Conservation (phyloP, 805 yeast genomes). For the Myxozyma neglecta region DNA sequence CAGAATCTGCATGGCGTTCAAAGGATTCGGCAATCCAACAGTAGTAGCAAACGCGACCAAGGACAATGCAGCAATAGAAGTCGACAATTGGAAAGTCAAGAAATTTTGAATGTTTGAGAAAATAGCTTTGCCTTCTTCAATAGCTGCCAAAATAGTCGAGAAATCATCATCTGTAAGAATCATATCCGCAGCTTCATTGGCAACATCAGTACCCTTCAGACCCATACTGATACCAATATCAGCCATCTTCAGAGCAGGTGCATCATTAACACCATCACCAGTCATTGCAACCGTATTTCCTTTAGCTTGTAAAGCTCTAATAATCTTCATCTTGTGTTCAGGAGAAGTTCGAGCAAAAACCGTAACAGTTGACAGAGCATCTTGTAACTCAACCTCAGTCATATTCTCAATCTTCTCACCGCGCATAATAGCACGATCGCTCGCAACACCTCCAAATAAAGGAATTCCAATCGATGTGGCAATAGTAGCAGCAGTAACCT, state of each 20-base stretch:
- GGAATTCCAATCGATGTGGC: conserved; percentile 92
- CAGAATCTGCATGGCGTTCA: conserved; percentile 75
- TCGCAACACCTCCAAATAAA: conserved; percentile 45
- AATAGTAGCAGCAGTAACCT: conserved; percentile 79
- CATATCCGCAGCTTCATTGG: conserved; percentile 98
- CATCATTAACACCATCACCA: conserved; percentile 99
- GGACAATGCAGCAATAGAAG: conserved; percentile 66
- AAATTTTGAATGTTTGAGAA: conserved; percentile 92
- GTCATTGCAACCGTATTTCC: conserved; percentile 98
- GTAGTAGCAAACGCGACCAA: conserved; percentile 37
- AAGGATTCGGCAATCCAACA: conserved; percentile 52
- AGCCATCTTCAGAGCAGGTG: conserved; percentile 95
- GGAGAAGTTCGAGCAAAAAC: conserved; percentile 96
- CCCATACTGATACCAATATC: conserved; percentile 91
- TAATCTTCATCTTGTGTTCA: conserved; percentile 87
- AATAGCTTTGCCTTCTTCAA: conserved; percentile 96
- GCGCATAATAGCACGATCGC: conserved; percentile 65
- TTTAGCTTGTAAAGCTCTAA: conserved; percentile 86
- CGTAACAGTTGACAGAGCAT: conserved; percentile 76
- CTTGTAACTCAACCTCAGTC: conserved; percentile 67
- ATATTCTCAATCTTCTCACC: conserved; percentile 81
- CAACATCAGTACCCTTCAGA: conserved; percentile 93
- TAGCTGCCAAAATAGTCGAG: conserved; percentile 87
- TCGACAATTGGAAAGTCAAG: conserved; percentile 91
- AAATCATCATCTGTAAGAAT: conserved; percentile 95